A percentile compares a stretch with the other conserved stretches of the same genome.
Conservation (phyloP, 371 early-diverging fungal species). For the Mucor sp. region DNA sequence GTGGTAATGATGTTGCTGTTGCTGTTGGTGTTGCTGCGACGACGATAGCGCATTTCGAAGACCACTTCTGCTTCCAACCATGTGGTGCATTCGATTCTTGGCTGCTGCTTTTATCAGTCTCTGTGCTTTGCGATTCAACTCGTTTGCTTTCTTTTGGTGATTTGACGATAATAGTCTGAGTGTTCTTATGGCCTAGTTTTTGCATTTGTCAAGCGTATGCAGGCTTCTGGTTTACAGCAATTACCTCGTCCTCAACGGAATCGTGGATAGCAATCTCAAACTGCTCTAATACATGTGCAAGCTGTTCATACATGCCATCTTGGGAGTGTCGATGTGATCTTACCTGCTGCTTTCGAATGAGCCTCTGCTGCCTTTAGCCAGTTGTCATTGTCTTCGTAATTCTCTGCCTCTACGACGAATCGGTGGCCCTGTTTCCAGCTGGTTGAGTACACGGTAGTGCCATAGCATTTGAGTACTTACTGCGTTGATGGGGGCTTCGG, state of each 20-base stretch:
- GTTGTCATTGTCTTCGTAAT: conserved; percentile 51
- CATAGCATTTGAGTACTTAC: conserved; percentile 12
- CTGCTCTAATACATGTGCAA: conserved; percentile 3
- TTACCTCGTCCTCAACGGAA: conserved; percentile 22
- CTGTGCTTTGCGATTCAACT: conserved; percentile 19
- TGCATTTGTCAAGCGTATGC: neutral
- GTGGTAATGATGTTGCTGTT: neutral
- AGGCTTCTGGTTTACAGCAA: neutral
- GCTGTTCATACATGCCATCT: neutral
- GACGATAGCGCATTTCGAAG: conserved; percentile 14
- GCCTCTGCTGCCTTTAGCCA: conserved; percentile 52
- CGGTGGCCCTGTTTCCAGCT: conserved; percentile 46
- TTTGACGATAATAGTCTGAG: conserved; percentile 17
- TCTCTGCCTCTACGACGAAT: conserved; percentile 54
- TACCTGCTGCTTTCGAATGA: conserved; percentile 50
- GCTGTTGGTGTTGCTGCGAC: conserved; percentile 2
- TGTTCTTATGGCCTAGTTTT: conserved; percentile 20
- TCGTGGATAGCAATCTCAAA: conserved; percentile 27
- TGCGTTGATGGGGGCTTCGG: conserved; percentile 39
- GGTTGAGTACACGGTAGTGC: neutral
- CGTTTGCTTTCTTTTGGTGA: conserved; percentile 21
- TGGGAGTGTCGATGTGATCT: neutral
- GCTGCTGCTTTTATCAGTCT: conserved; percentile 9
- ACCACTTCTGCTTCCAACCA: conserved; percentile 7
- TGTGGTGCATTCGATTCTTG: conserved; percentile 10